Evolutionary conservation across 2,329 filamentous ascomycete species (phyloP).

Genomic region (Neofusicoccum sp.): DNA sequence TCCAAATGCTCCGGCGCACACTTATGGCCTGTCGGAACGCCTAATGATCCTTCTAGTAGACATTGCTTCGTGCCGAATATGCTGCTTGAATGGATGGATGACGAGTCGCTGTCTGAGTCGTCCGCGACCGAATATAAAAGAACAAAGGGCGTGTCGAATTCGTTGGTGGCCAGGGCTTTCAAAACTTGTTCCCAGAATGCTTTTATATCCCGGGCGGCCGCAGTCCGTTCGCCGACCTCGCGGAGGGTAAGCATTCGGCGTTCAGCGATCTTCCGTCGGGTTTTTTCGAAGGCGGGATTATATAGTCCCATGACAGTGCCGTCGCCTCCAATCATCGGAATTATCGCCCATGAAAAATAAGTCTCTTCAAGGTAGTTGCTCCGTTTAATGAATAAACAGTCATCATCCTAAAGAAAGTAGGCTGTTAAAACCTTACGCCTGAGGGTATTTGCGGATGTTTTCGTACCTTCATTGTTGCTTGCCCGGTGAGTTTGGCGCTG

Average conservation of each 20-base stretch:
- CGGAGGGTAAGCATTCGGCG: slow-evolving; percentile 77
- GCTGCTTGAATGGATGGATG: slow-evolving; percentile 71
- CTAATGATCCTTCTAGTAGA: slow-evolving; percentile 71
- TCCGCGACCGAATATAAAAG: slow-evolving; percentile 76
- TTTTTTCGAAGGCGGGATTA: slow-evolving; percentile 82
- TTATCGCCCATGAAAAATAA: slow-evolving; percentile 81
- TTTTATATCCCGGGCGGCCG: slow-evolving; percentile 70
- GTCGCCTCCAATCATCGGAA: slow-evolving; percentile 74
- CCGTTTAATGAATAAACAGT: slow-evolving; percentile 72
- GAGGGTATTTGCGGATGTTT: not conserved
- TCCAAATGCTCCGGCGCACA: slow-evolving; percentile 67
- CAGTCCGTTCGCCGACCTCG: slow-evolving; percentile 75
- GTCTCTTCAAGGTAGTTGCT: slow-evolving; percentile 75
- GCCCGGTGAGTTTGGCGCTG: slow-evolving; percentile 68
- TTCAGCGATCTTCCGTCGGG: slow-evolving; percentile 75
- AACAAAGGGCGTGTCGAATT: slow-evolving; percentile 74
- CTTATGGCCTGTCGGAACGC: slow-evolving; percentile 66
- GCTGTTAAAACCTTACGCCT: not conserved
- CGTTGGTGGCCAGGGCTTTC: slow-evolving; percentile 71
- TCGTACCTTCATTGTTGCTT: slow-evolving; percentile 72
- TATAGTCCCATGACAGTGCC: slow-evolving; percentile 76
- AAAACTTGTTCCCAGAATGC: slow-evolving; percentile 74
- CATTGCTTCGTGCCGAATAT: slow-evolving; percentile 64
- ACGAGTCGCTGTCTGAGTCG: slow-evolving; percentile 70
- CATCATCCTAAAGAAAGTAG: slow-evolving; percentile 61